A percentile compares a stretch with the other conserved stretches of the same genome.
phyloP scores from a whole-genome alignment of 805 yeast genomes.

The Suhomyces kilbournensis region DNA sequence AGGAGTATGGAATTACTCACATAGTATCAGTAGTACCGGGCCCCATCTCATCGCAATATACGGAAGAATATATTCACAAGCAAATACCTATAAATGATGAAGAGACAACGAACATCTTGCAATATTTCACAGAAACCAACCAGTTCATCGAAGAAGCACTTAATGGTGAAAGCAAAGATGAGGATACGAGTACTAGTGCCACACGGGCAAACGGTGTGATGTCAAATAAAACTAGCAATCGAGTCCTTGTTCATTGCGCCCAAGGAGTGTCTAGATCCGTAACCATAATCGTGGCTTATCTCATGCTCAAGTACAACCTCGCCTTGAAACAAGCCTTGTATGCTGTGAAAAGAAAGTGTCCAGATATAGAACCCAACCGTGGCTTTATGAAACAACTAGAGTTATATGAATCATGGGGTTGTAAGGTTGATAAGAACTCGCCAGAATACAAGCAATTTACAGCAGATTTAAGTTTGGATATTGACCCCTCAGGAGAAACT shows the following conservation, averaged over 20 bases:
- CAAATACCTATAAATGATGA: slow-evolving; percentile 76
- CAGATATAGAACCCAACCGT: slow-evolving; percentile 65
- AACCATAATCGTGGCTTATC: slow-evolving; percentile 43
- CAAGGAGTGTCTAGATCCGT: slow-evolving; percentile 48
- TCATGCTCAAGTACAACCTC: slow-evolving; percentile 55
- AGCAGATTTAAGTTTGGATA: slow-evolving; percentile 19
- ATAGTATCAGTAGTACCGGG: slow-evolving; percentile 71
- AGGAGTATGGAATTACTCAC: slow-evolving; percentile 59
- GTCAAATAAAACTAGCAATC: slow-evolving; percentile 1
- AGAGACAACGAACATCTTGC: slow-evolving; percentile 60
- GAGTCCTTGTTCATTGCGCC: slow-evolving; percentile 45
- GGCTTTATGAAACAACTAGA: slow-evolving; percentile 72
- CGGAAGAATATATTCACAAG: slow-evolving; percentile 45
- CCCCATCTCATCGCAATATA: slow-evolving; percentile 51
- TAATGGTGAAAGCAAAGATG: not conserved
- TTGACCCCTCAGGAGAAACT: slow-evolving; percentile 43
- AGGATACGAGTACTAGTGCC: not conserved
- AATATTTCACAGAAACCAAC: slow-evolving; percentile 58
- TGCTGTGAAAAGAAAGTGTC: slow-evolving; percentile 67
- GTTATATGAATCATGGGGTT: slow-evolving; percentile 47
- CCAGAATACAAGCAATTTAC: slow-evolving; percentile 26
- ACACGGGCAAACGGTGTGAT: not conserved
- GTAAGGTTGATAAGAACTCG: slow-evolving; percentile 21
- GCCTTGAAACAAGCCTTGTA: slow-evolving; percentile 60
- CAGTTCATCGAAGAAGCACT: slow-evolving; percentile 65